Conservation (phyloP, 805 yeast genomes). For the Wickerhamiella azymoides region DNA sequence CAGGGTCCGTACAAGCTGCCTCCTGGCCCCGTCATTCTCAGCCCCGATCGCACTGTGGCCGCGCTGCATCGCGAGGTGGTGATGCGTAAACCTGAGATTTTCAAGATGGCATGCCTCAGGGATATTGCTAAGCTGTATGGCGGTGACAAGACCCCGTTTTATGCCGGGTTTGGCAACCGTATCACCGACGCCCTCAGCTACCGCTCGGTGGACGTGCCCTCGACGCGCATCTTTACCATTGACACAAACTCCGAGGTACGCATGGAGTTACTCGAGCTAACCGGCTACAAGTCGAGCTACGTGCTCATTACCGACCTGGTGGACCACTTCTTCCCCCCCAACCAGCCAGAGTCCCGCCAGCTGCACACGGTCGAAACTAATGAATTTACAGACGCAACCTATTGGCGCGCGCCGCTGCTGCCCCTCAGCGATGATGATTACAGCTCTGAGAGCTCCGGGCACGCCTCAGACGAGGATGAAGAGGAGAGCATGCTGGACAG, state of each 20-base stretch:
- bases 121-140: slow-evolving; percentile 68
- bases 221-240: slow-evolving; percentile 87
- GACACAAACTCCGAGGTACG: slow-evolving; percentile 95
- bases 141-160: slow-evolving; percentile 51
- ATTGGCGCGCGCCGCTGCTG: slow-evolving; percentile 75
- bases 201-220: slow-evolving; percentile 84
- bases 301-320: slow-evolving; percentile 84
- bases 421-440: slow-evolving; percentile 27
- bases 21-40: slow-evolving; percentile 79
- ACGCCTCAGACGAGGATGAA: slow-evolving; percentile 11
- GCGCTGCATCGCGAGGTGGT: slow-evolving; percentile 87
- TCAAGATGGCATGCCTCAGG: slow-evolving; percentile 89
- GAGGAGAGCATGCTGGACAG: slow-evolving; percentile 9
- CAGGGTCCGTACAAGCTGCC: slow-evolving; percentile 72
- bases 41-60: slow-evolving; percentile 95
- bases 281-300: slow-evolving; percentile 82
- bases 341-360: slow-evolving; percentile 18
- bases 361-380: slow-evolving; percentile 24
- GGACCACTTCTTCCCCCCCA: slow-evolving; percentile 93
- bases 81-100: slow-evolving; percentile 91
- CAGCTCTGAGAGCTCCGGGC: too few species aligned
- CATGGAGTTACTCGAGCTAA: slow-evolving; percentile 87
- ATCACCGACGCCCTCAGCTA: slow-evolving; percentile 94
- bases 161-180: slow-evolving; percentile 94
- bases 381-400: slow-evolving; percentile 73